These are phyloP conservation scores for Magnolia changhungtana DNA, from an alignment of 164 flowering plant genomes.

Conservation along the genomic window DNA sequence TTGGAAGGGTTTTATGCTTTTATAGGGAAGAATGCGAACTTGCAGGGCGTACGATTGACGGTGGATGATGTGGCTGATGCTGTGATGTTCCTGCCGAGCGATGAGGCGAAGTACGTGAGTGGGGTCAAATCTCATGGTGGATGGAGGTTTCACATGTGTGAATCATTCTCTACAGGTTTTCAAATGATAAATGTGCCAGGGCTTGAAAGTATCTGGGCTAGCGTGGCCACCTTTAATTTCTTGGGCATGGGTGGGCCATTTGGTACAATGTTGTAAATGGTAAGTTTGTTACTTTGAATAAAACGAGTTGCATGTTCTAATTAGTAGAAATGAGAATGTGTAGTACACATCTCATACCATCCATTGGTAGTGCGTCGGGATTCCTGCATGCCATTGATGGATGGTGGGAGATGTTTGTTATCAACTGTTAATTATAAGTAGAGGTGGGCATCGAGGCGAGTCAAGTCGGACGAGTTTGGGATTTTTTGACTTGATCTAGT, in stretches of 20 bases:
- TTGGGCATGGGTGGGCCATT: neutral
- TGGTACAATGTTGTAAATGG: neutral
- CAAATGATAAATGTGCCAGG: slow-evolving; percentile 26
- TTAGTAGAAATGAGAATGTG: no score
- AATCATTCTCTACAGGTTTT: slow-evolving; percentile 70
- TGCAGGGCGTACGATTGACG: slow-evolving; percentile 59
- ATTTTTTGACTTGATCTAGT: no score
- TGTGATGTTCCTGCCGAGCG: slow-evolving; percentile 70
- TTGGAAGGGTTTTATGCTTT: slow-evolving; percentile 44
- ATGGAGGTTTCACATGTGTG: slow-evolving; percentile 65
- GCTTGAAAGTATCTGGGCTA: no score
- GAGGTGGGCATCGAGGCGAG: no score
- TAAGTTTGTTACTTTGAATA: neutral
- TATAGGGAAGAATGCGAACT: slow-evolving; percentile 39
- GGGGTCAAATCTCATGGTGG: slow-evolving; percentile 76
- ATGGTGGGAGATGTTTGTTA: no score
- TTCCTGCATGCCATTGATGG: no score
- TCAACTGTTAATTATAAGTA: no score
- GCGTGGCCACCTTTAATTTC: no score
- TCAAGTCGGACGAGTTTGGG: no score
- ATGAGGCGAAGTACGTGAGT: slow-evolving; percentile 76
- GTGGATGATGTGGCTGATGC: slow-evolving; percentile 73
- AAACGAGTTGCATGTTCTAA: no score
- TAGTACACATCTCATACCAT: no score
- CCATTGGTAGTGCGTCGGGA: no score